Evolutionary conservation across 208 protist genomes (phyloP), one percentile per base, ranked within the genome.

Genomic region (Crithidia bombi): DNA sequence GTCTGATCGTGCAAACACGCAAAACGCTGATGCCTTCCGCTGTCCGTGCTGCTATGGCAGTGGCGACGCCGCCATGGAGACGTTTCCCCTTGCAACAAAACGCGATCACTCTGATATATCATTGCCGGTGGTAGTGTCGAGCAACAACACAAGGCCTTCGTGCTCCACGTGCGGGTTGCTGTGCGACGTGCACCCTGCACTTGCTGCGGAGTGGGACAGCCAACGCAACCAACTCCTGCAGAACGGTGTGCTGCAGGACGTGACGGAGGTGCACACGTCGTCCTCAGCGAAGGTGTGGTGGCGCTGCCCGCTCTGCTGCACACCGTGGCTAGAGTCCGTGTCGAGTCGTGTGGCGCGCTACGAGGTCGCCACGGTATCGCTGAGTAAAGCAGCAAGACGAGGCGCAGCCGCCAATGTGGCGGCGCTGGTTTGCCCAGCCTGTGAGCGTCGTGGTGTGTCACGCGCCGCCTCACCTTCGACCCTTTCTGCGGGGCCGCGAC

Each of bases 131-230:
- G n/a, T n/a, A n/a, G n/a, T n/a, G n/a, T n/a, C n/a, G n/a, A n/a
- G n/a, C n/a, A n/a, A n/a, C n/a, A n/a, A n/a, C n/a, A n/a, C n/a
- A n/a, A n/a, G n/a, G n/a, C n/a, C n/a, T n/a, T n/a, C n/a, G n/a
- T n/a, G n/a, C n/a, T n/a, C n/a, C n/a, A n/a, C n/a, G n/a, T n/a
- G n/a, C n/a, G n/a, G n/a, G n/a, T 21, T 55, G 43, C 56, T 79
- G 17, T 68, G 79, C 25, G 76, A 82, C 1, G 65, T 39, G 11
- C 83, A 87, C 43, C 85, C 85, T 0, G 19, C 75, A 14, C 44
- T 94, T 0, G 89, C 89, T 0, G 81, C 83, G 15, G 85, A 94
- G 73, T 94, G 89, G 86, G 85, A 91, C 64, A 47, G 41, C 0
- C 43, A 57, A 46, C 85, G 85, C 30, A 94, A 94, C 58, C 43